These are phyloP conservation scores for Leishmania mexicana DNA, from an alignment of 208 protist species.

Conservation along the genomic window DNA sequence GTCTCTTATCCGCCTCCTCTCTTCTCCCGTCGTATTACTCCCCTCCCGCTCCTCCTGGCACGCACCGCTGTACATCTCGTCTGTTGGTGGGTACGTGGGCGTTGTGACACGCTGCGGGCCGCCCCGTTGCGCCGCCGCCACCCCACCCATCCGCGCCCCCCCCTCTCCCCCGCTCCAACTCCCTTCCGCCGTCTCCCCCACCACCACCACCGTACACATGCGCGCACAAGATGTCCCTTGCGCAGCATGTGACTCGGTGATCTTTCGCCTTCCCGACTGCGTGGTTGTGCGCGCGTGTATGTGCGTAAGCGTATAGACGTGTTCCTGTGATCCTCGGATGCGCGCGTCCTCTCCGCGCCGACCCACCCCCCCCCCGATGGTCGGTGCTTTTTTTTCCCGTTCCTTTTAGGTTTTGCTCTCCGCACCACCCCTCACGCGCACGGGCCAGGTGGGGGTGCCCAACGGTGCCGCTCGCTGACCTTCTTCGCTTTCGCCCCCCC, in stretches of 20 bases:
- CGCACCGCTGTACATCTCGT: neutral
- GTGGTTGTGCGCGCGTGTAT: constrained; percentile 3
- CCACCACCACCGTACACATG: neutral
- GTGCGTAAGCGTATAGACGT: neutral
- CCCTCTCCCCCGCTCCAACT: neutral
- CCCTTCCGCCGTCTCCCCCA: neutral
- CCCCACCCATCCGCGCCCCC: neutral
- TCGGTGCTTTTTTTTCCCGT: neutral
- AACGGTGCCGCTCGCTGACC: neutral
- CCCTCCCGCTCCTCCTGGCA: neutral
- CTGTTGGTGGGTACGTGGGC: neutral
- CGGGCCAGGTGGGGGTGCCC: no score
- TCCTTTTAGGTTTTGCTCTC: neutral
- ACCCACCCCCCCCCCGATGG: neutral
- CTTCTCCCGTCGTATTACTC: neutral
- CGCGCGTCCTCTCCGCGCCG: neutral
- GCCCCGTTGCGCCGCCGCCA: neutral
- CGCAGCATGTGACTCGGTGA: neutral
- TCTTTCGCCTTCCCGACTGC: no score
- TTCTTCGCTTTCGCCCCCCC: neutral
- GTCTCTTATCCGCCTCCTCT: neutral
- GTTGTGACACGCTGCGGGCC: neutral
- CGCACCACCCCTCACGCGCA: neutral
- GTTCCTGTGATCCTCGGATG: neutral
- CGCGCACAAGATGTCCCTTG: neutral